Base-by-base conservation (phyloP, 208 protist species). In the Acanthamoeba castellanii region DNA sequence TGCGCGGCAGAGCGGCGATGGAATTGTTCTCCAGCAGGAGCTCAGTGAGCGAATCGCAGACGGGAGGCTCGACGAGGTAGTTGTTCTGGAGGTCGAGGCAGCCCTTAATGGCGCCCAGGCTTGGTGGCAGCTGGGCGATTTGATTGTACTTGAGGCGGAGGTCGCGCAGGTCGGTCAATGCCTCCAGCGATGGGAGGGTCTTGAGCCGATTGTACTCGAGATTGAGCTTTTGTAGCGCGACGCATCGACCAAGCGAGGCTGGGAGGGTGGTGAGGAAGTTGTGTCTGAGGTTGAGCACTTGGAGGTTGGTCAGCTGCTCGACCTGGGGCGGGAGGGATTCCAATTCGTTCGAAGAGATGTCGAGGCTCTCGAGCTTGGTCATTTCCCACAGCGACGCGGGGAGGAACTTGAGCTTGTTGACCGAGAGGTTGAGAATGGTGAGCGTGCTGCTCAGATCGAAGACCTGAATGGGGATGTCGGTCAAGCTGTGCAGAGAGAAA, bases 321-420 rank as follows among this genome's bases (percentile, higher is more conserved):
- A 91, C 30, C 27, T 68, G 52, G 32, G 55, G 20, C 20, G 84
- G 84, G 16, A 91, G 55, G 20, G 30, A 34, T 42, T 91, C 84
- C 52, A 91, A 42, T 42, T 70, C 52, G 84, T 91, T 91, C 30
- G 27, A 52, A 42, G 32, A 52, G 52, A 91, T 37, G 55, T 91
- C 84, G 52, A 91, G 84, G 9, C 25, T 59, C 32, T 30, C 37
- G 59, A 94, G 78, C 30, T 14, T 20, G 20, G 42, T 47, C 37
- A 87, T 42, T n/a, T 42, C 42, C 42, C 34, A 87, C 42, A 87
- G 78, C n/a, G 78, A 14, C 0, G 34, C 42, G 37, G 78, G 78
- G 42, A 87, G 47, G 78, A 87, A 87, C 78, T 87, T 87, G 78
- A 87, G 78, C 78, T 87, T 87, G 78, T 87, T 87, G 16, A 87